phyloP scores from a whole-genome alignment of 352 stramenopile genomes.

The Salisapilia sapeloensis region DNA sequence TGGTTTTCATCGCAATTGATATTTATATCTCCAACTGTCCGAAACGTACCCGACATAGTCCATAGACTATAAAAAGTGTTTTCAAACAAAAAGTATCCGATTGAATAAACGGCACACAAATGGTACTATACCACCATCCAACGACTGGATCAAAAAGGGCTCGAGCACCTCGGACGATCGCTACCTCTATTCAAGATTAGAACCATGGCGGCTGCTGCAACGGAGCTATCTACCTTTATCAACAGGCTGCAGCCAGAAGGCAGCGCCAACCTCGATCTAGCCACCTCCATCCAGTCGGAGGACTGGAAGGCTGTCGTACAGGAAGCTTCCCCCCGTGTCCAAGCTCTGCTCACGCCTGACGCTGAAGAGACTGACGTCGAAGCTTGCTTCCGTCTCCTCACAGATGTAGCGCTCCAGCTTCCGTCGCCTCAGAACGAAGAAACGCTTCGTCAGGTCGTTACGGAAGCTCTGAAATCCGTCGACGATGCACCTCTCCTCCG shows the following conservation, averaged over 20 bases:
- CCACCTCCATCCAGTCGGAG: constrained; percentile 45
- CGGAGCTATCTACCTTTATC: constrained; percentile 60
- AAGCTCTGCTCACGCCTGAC: constrained; percentile 39
- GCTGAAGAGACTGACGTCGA: constrained; percentile 72
- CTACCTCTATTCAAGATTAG: too few relatives aligned
- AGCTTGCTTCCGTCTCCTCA: constrained; percentile 45
- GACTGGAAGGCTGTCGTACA: constrained; percentile 25
- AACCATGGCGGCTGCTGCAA: constrained; percentile 12
- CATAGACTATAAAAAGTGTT: too few relatives aligned
- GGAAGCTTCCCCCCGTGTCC: constrained; percentile 24
- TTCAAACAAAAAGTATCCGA: too few relatives aligned
- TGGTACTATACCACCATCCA: too few relatives aligned
- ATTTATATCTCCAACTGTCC: too few relatives aligned
- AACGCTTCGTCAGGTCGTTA: constrained; percentile 27
- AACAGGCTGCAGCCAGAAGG: constrained; percentile 51
- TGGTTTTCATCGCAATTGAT: too few relatives aligned
- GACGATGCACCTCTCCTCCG: constrained; percentile 48
- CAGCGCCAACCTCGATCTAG: constrained; percentile 19
- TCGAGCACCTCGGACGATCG: too few relatives aligned
- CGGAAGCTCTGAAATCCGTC: constrained; percentile 16
- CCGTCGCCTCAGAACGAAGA: constrained; percentile 8
- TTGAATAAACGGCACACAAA: too few relatives aligned
- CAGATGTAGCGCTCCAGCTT: constrained; percentile 28
- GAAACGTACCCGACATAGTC: too few relatives aligned
- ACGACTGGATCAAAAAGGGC: too few relatives aligned